Evolutionary conservation across 768 basidiomycete species (phyloP).

Genomic region (Leccinum rimulosum): DNA sequence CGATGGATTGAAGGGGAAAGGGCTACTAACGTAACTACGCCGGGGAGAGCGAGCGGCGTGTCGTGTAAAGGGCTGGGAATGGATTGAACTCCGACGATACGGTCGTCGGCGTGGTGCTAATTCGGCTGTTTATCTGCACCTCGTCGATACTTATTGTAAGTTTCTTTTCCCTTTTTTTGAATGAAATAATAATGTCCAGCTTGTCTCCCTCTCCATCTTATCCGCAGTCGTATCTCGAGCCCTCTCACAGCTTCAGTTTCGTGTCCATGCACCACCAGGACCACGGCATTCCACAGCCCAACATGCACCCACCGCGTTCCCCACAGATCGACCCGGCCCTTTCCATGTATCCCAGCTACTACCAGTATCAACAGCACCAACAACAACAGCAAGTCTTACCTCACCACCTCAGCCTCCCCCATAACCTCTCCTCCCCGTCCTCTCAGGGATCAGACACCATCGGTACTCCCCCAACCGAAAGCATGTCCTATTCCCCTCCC

Average conservation of each 20-base stretch:
- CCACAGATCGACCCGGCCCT: slow-evolving; percentile 71
- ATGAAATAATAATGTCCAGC: slow-evolving; percentile 9
- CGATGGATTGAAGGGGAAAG: no score
- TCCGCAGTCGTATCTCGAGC: slow-evolving; percentile 23
- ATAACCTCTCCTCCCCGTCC: slow-evolving; percentile 72
- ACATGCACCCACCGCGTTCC: slow-evolving; percentile 49
- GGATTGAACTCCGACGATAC: background rate
- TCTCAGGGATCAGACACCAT: slow-evolving; percentile 77
- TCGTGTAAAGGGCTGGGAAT: background rate
- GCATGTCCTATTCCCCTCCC: slow-evolving; percentile 47
- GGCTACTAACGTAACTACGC: background rate
- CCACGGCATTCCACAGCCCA: slow-evolving; percentile 37
- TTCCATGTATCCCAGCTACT: slow-evolving; percentile 65
- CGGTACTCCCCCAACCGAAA: slow-evolving; percentile 70
- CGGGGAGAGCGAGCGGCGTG: background rate
- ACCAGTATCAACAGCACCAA: slow-evolving; percentile 46
- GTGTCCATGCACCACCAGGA: slow-evolving; percentile 45
- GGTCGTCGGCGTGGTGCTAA: background rate
- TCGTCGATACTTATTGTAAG: slow-evolving; percentile 8
- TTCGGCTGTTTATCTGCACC: background rate
- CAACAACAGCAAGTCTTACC: slow-evolving; percentile 46
- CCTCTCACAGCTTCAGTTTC: slow-evolving; percentile 39
- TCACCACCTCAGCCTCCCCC: slow-evolving; percentile 54
- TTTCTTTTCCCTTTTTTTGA: background rate
- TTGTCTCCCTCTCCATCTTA: slow-evolving; percentile 18